phyloP scores from a whole-genome alignment of 225 moss, liverwort and hornwort genomes.

The Bryoerythrophyllum caledonicum region DNA sequence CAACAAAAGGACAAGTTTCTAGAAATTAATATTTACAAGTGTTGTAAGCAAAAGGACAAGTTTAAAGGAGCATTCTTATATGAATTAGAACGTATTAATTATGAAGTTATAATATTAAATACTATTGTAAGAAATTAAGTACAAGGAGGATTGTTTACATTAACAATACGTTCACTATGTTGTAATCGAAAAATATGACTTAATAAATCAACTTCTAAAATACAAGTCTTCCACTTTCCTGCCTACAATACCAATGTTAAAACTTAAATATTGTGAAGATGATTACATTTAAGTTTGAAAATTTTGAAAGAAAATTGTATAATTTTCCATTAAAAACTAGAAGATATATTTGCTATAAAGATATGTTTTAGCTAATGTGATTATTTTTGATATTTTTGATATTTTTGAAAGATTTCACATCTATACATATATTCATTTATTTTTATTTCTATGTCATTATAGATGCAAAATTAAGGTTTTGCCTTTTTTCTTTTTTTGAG shows the following conservation, averaged over 20 bases:
- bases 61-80: neutral
- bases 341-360: too few species aligned
- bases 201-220: slow-evolving; percentile 50
- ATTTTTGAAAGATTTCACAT: too few species aligned
- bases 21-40: neutral
- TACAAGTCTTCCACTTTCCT: slow-evolving; percentile 48
- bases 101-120: neutral
- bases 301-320: neutral
- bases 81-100: neutral
- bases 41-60: neutral
- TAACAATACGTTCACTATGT: slow-evolving; percentile 25
- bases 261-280: accelerated
- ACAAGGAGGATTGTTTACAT: slow-evolving; percentile 16
- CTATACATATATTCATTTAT: neutral
- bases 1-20: neutral
- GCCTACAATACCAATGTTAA: neutral
- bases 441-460: too few species aligned
- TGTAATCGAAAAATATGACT: slow-evolving; percentile 47
- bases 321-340: neutral
- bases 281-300: neutral
- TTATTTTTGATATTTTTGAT: too few species aligned
- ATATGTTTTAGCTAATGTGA: too few species aligned
- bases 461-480: neutral
- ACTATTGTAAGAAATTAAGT: neutral
- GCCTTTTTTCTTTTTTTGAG: slow-evolving; percentile 36